Conservation (phyloP, 2,329 filamentous ascomycete species). For the Paramyrothecium roridum region DNA sequence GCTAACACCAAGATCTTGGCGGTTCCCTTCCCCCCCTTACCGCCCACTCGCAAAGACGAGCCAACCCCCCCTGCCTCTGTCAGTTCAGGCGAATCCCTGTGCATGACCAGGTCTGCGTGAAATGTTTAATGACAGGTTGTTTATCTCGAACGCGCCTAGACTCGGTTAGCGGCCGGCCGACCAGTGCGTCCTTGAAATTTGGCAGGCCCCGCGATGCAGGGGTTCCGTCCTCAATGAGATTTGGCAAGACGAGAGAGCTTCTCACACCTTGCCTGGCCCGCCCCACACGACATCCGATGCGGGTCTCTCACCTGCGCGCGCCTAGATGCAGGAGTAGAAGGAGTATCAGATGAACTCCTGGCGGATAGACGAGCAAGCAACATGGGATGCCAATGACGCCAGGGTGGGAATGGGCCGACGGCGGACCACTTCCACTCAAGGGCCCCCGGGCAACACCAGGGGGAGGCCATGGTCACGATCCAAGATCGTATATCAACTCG, state of each 20-base stretch:
- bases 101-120: background rate
- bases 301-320: slow-evolving; percentile 1
- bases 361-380: background rate
- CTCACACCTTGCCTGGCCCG: too few species aligned
- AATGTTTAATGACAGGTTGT: background rate
- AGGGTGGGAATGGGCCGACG: background rate
- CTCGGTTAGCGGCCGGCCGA: background rate
- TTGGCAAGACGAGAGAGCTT: too few species aligned
- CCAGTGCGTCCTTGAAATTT: background rate
- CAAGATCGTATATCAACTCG: slow-evolving; percentile 17
- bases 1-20: too few species aligned
- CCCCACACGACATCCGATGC: background rate
- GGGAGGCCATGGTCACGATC: too few species aligned
- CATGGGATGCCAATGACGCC: background rate
- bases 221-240: too few species aligned
- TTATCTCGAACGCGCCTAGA: slow-evolving; percentile 1
- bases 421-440: background rate
- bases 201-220: background rate
- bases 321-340: slow-evolving; percentile 1
- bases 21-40: too few species aligned
- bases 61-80: too few species aligned
- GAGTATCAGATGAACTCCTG: background rate
- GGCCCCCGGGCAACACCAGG: background rate
- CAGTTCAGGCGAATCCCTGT: too few species aligned
- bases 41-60: too few species aligned